Percentiles rank a stretch among this genome's conserved stretches.
phyloP scores from a whole-genome alignment of 2,329 filamentous ascomycete species.

The Paracamarosporium sp. region DNA sequence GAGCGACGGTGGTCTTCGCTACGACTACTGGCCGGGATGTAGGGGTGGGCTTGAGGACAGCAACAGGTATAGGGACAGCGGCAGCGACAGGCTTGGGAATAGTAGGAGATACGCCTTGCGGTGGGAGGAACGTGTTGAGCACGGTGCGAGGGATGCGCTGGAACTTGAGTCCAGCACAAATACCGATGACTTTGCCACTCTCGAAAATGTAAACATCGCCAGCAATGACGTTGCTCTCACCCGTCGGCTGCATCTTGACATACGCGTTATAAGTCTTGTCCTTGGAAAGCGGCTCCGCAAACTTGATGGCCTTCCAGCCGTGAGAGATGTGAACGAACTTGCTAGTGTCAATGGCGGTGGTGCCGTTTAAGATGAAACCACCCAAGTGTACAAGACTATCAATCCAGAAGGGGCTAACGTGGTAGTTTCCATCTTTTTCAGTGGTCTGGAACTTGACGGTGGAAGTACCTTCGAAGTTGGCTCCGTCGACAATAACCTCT shows the following conservation, averaged over 20 bases:
- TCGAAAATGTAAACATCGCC: conserved; percentile 68
- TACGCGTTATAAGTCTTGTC: conserved; percentile 65
- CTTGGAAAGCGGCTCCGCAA: conserved; percentile 58
- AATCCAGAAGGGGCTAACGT: conserved; percentile 66
- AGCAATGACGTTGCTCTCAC: conserved; percentile 61
- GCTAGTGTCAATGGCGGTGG: conserved; percentile 63
- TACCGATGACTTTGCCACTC: conserved; percentile 63
- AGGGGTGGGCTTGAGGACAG: neutral
- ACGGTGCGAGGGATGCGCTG: conserved; percentile 70
- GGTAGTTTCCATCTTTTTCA: conserved; percentile 61
- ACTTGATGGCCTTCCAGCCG: conserved; percentile 66
- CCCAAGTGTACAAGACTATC: conserved; percentile 64
- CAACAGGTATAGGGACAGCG: conserved; percentile 22
- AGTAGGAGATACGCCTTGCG: conserved; percentile 53
- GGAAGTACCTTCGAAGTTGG: conserved; percentile 62
- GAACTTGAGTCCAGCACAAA: conserved; percentile 70
- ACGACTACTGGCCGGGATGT: neutral
- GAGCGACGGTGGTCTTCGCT: conserved; percentile 12
- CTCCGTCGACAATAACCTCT: conserved; percentile 64
- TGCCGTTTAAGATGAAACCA: conserved; percentile 69
- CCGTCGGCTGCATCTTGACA: conserved; percentile 65
- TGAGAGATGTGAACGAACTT: conserved; percentile 68
- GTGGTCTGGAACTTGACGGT: conserved; percentile 62
- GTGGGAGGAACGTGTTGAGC: conserved; percentile 71
- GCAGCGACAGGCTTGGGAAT: conserved; percentile 31